phyloP scores from a whole-genome alignment of 352 stramenopile species.

The Globisporangium canariense region DNA sequence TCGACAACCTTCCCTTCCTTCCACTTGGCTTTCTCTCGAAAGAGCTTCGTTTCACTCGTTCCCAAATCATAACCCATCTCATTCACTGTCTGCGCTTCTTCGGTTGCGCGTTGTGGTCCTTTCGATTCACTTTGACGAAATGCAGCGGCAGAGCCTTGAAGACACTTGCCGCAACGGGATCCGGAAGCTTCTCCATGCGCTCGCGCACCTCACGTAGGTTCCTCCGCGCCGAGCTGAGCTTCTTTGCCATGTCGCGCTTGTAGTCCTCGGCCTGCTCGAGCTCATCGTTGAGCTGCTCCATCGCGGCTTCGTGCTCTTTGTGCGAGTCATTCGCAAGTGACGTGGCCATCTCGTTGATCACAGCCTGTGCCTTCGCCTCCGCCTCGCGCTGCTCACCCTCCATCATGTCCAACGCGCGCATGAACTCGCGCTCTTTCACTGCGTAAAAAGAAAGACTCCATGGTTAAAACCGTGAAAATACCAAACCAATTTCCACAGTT shows the following conservation, averaged over 20 bases:
- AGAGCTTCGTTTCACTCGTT: no score
- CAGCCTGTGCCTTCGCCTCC: slow-evolving; percentile 48
- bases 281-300: slow-evolving; percentile 54
- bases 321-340: slow-evolving; percentile 37
- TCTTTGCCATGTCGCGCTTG: slow-evolving; percentile 42
- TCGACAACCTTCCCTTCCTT: no score
- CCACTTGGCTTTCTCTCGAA: background rate
- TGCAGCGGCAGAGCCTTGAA: slow-evolving; percentile 33
- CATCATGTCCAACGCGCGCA: slow-evolving; percentile 45
- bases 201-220: slow-evolving; percentile 37
- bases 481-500: background rate
- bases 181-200: slow-evolving; percentile 28
- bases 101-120: background rate
- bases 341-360: slow-evolving; percentile 44
- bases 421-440: slow-evolving; percentile 47
- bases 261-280: slow-evolving; percentile 55
- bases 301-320: slow-evolving; percentile 36
- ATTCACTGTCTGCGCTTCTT: slow-evolving; percentile 10
- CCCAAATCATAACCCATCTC: background rate
- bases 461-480: background rate
- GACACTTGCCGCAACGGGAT: slow-evolving; percentile 14
- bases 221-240: slow-evolving; percentile 25
- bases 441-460: background rate
- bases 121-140: slow-evolving; percentile 31
- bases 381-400: slow-evolving; percentile 46